phyloP scores from a whole-genome alignment of 1,284 basidiomycete species.

The Anthracocystis walkeri region DNA sequence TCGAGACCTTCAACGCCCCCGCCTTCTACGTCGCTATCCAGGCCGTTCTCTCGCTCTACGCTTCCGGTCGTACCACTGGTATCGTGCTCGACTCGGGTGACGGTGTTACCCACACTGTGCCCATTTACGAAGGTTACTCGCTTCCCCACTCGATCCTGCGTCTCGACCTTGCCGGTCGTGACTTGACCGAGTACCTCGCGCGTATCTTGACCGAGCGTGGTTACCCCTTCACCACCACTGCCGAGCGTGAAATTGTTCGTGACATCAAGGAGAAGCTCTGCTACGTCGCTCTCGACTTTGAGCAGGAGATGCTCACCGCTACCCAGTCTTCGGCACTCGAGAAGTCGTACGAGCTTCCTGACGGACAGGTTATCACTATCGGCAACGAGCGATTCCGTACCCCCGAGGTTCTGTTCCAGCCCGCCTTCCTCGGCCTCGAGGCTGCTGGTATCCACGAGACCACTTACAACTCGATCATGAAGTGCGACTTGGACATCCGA shows the following conservation, averaged over 20 bases:
- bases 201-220: constrained; percentile 94
- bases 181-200: constrained; percentile 89
- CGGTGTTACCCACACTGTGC: constrained; percentile 92
- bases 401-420: constrained; percentile 97
- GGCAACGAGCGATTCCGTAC: constrained; percentile 97
- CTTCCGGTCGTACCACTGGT: constrained; percentile 91
- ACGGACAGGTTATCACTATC: constrained; percentile 96
- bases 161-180: constrained; percentile 94
- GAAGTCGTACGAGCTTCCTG: constrained; percentile 95
- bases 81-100: constrained; percentile 94
- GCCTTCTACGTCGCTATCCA: constrained; percentile 95
- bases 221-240: constrained; percentile 91
- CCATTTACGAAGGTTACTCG: constrained; percentile 95
- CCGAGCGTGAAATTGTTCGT: constrained; percentile 94
- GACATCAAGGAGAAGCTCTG: constrained; percentile 99
- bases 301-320: constrained; percentile 93
- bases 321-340: constrained; percentile 90
- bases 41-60: constrained; percentile 90
- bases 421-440: constrained; percentile 90
- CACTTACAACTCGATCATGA: constrained; percentile 87
- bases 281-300: constrained; percentile 96
- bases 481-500: constrained; percentile 76
- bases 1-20: constrained; percentile 94
- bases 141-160: constrained; percentile 93
- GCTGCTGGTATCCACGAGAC: constrained; percentile 95